Base-by-base conservation (phyloP, 2,329 filamentous ascomycete species). In the Microcyclosporella mali region DNA sequence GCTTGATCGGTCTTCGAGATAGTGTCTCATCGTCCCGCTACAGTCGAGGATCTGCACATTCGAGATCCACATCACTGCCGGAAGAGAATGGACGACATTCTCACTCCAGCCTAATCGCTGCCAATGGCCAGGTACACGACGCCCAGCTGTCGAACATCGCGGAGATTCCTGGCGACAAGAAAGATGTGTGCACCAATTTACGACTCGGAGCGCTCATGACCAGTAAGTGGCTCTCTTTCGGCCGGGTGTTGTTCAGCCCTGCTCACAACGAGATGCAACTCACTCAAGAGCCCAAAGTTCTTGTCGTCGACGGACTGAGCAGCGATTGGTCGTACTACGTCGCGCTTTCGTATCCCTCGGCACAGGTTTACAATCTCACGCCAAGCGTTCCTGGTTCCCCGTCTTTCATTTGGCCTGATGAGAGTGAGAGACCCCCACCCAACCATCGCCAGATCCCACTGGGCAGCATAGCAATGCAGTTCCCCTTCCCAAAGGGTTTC, bases 241-340 rank as follows among this genome's bases (percentile, higher is more conserved):
- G 86, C 1, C 82, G 88, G 53, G 84, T 90, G 0, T 71, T 92
- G 3, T 89, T 92, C 67, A 88, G 84, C 53, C 85, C 87, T 9
- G 79, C 84, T 4, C 78, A 86, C 18, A 82, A 86, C 34, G 81
- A 87, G 52, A 72, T 89, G 16, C 66, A 77, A 30, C 68, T 77
- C 14, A 67, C 73, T 0, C 72, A 59, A 63, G 66, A 83, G 73
- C 68, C 77, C 67, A 41, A 82, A 70, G 79, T 92, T 18, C 72
- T 92, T 3, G 82, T 92, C 14, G 75, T 92, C 43, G 86, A 92
- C 65, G 86, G 86, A 4, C 79, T 92, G 21, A 86, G 86, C n/a
- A 89, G 88, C 57, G 86, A 92, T 59, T 92, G 86, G 86, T 89
- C 85, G 0, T 89, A 87, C 62, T 90, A 88, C 55, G 85, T 85